Percentiles rank a stretch among this genome's conserved stretches.
Conservation (phyloP, 805 yeast species). For the Gaillardinia entomophila region DNA sequence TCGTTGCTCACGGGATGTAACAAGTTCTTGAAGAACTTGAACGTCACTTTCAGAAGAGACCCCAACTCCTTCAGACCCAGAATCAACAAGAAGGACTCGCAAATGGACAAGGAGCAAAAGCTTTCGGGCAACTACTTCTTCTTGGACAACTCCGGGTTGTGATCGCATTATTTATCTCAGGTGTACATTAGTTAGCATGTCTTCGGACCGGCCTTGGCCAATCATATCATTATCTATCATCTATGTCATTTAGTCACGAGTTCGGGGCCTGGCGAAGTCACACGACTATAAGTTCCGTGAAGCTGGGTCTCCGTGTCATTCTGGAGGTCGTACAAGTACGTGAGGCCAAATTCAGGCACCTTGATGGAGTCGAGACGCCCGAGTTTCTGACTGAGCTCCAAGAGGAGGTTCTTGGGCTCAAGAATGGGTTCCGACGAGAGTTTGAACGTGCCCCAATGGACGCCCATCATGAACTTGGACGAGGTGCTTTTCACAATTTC, state of each 20-base stretch:
- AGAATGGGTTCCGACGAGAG: slow-evolving; percentile 81
- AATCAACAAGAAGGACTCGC: slow-evolving; percentile 95
- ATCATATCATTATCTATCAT: neutral
- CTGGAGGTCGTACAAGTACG: slow-evolving; percentile 46
- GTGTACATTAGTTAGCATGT: slow-evolving; percentile 9
- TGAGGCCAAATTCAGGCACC: slow-evolving; percentile 75
- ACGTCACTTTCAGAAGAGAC: slow-evolving; percentile 98
- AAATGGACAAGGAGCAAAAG: slow-evolving; percentile 99
- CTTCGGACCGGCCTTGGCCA: neutral
- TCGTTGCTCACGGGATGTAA: slow-evolving; percentile 95
- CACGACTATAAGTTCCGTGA: no score
- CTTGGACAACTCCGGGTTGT: slow-evolving; percentile 60
- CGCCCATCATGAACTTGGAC: slow-evolving; percentile 67
- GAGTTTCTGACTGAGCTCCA: slow-evolving; percentile 22
- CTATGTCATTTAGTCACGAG: neutral
- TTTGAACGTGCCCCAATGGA: slow-evolving; percentile 96
- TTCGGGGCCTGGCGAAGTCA: no score
- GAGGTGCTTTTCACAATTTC: slow-evolving; percentile 59
- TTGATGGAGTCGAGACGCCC: slow-evolving; percentile 35
- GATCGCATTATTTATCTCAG: slow-evolving; percentile 6
- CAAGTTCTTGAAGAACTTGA: slow-evolving; percentile 91
- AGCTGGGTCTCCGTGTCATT: slow-evolving; percentile 9
- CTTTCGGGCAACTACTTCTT: slow-evolving; percentile 90
- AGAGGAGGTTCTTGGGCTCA: slow-evolving; percentile 69
- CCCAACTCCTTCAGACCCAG: slow-evolving; percentile 98